These are phyloP conservation scores for Paraurostyla sp. DNA, from an alignment of 73 alveolate species.

Conservation along the genomic window DNA sequence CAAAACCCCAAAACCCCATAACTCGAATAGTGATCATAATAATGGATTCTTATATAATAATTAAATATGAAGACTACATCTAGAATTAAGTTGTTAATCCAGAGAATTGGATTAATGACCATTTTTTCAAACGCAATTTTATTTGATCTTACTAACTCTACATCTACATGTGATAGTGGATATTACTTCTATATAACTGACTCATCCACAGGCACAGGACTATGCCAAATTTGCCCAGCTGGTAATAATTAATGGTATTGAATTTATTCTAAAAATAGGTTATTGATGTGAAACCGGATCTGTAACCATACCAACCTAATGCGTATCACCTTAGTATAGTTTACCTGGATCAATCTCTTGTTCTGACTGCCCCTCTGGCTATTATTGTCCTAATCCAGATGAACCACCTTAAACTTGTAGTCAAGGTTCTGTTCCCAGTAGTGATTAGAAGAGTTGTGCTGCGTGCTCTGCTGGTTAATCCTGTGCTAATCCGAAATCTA, in stretches of 20 bases:
- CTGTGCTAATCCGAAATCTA: background rate
- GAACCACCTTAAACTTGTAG: slow-evolving; percentile 25
- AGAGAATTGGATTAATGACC: background rate
- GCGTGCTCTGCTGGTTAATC: background rate
- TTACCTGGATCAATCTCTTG: background rate
- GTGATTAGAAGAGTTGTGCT: background rate
- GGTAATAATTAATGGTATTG: too few species aligned
- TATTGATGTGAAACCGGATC: background rate
- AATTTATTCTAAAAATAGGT: too few species aligned
- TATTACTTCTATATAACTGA: background rate
- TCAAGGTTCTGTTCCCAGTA: background rate
- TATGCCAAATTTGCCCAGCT: background rate
- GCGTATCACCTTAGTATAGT: background rate
- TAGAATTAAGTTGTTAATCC: background rate
- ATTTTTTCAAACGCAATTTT: background rate
- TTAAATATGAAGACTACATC: slow-evolving; percentile 30
- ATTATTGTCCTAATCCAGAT: background rate
- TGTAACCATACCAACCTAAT: background rate
- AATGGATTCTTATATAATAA: too few species aligned
- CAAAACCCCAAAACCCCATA: too few species aligned
- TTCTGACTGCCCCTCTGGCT: slow-evolving; percentile 10
- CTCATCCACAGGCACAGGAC: background rate
- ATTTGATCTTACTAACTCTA: background rate
- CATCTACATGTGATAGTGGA: background rate
- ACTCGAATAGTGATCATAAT: too few species aligned